phyloP scores from a whole-genome alignment of 305 asterid species.

The Petunia hybrid region DNA sequence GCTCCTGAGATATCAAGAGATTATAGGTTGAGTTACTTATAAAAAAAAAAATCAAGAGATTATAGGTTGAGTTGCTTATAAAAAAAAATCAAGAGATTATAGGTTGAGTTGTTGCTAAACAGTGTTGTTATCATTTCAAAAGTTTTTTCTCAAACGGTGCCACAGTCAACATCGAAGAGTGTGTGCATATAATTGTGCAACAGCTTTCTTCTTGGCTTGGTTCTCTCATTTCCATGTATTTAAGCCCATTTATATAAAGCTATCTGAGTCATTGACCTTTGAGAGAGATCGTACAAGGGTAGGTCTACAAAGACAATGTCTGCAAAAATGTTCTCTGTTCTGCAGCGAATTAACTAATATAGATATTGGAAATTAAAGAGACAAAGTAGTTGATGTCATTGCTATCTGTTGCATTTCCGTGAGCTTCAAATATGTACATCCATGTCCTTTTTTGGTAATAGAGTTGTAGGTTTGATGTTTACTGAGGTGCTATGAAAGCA shows the following conservation, averaged over 20 bases:
- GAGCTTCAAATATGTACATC: neutral
- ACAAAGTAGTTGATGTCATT: neutral
- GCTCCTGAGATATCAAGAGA: neutral
- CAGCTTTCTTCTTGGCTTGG: neutral
- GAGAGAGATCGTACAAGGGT: conserved; percentile 19
- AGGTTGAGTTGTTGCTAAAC: no score
- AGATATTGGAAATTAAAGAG: neutral
- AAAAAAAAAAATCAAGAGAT: no score
- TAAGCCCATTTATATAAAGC: neutral
- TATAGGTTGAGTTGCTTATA: no score
- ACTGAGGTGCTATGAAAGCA: neutral
- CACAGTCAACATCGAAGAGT: neutral
- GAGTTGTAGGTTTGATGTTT: neutral
- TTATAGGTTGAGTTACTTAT: neutral
- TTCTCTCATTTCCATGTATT: conserved; percentile 17
- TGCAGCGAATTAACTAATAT: neutral
- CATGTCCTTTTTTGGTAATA: neutral
- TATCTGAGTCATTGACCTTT: neutral
- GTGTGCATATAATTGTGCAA: neutral
- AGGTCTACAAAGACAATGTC: neutral
- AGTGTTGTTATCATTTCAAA: no score
- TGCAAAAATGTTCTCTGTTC: conserved; percentile 13
- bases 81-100: no score
- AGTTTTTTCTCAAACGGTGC: neutral
- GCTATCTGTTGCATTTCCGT: neutral